Conservation (phyloP, 768 basidiomycete species). For the Filobasidium floriforme region DNA sequence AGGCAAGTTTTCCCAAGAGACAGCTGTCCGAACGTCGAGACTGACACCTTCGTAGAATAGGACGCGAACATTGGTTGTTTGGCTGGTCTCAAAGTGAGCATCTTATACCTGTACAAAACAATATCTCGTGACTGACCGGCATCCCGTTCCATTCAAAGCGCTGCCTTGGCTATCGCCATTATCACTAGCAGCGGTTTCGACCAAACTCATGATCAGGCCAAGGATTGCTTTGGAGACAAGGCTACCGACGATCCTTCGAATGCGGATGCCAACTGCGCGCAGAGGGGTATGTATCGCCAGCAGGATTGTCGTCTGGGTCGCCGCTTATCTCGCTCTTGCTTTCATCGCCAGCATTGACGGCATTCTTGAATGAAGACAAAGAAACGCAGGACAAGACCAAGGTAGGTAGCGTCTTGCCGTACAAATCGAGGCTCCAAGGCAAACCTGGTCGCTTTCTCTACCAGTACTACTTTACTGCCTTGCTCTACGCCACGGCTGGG, state of each 20-base stretch:
- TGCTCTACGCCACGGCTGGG: constrained; percentile 39
- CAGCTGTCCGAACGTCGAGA: background rate
- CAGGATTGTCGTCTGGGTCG: constrained; percentile 22
- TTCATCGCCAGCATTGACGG: constrained; percentile 13
- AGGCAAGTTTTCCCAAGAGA: background rate
- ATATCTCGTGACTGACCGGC: too few relatives aligned
- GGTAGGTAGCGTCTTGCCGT: constrained; percentile 11
- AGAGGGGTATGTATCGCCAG: constrained; percentile 23
- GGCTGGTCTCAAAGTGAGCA: constrained; percentile 31
- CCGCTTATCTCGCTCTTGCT: background rate
- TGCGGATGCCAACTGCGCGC: constrained; percentile 26
- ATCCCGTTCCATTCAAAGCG: constrained; percentile 26
- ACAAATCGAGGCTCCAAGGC: background rate
- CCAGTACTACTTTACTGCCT: constrained; percentile 33
- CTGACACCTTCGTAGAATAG: constrained; percentile 10
- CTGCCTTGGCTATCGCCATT: constrained; percentile 39
- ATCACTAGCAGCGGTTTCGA: constrained; percentile 38
- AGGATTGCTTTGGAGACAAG: constrained; percentile 27
- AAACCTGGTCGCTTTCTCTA: constrained; percentile 1
- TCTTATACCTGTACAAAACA: background rate
- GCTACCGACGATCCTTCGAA: constrained; percentile 17
- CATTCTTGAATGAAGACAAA: constrained; percentile 25
- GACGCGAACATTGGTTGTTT: constrained; percentile 38
- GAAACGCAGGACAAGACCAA: constrained; percentile 36
- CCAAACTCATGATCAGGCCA: constrained; percentile 30